Evolutionary conservation across 2,329 filamentous ascomycete genomes (phyloP).

Genomic region (Botrytis galanthina): DNA sequence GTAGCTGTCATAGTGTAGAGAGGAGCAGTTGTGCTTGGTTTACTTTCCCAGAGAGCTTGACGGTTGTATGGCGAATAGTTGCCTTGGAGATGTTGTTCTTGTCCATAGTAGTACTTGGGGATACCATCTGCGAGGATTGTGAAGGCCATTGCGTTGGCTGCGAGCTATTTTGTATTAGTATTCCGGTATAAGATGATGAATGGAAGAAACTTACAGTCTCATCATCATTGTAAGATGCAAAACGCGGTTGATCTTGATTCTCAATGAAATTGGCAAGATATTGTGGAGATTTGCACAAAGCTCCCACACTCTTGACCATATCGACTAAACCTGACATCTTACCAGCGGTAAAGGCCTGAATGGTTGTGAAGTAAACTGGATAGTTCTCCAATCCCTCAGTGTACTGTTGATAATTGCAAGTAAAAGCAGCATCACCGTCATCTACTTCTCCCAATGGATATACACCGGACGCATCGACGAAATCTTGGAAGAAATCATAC

Average conservation of each 20-base stretch:
- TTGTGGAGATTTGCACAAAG: constrained; percentile 36
- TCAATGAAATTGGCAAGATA: constrained; percentile 41
- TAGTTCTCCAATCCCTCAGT: constrained; percentile 26
- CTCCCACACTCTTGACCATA: constrained; percentile 20
- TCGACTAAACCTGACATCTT: constrained; percentile 20
- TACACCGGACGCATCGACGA: constrained; percentile 52
- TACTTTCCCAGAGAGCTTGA: constrained; percentile 45
- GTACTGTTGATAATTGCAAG: constrained; percentile 25
- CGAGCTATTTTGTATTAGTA: constrained; percentile 29
- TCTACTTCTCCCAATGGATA: constrained; percentile 62
- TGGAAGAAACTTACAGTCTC: constrained; percentile 18
- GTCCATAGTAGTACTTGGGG: constrained; percentile 53
- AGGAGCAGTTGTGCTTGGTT: constrained; percentile 39
- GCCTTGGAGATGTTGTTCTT: constrained; percentile 50
- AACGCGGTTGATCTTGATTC: constrained; percentile 45
- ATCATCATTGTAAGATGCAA: constrained; percentile 36
- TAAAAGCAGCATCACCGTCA: constrained; percentile 51
- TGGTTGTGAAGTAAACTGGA: constrained; percentile 23
- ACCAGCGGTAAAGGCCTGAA: constrained; percentile 29
- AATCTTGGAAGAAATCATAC: constrained; percentile 53
- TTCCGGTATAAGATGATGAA: not conserved
- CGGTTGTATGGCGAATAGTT: constrained; percentile 42
- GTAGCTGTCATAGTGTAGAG: constrained; percentile 42
- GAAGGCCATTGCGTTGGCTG: constrained; percentile 48
- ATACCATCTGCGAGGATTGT: constrained; percentile 51